Base-by-base conservation (phyloP, 139 green algal genomes). In the Ettlia oleoabundans region DNA sequence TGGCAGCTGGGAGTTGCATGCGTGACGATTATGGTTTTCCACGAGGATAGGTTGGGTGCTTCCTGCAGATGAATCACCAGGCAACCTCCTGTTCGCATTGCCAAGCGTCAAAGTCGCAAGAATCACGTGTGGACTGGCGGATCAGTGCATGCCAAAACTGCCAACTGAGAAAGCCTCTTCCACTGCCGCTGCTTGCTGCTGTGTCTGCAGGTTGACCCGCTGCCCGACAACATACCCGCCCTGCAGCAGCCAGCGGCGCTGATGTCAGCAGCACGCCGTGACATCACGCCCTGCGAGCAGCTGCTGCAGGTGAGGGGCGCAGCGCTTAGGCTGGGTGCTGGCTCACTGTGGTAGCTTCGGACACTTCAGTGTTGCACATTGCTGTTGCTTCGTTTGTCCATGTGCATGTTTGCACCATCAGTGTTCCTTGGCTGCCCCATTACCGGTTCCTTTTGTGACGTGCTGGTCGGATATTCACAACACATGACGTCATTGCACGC, bases 181-280 rank as follows among this genome's bases (percentile, higher is more conserved):
- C 61, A 30, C n/a, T 22, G 32, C 32, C 61, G 22, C 22, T 47
- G 32, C 43, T 19, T 41, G 30, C 18, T 61, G 38, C 19, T 26
- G 51, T 10, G 10, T 19, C 52, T 28, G 37, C 72, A 85, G 66
- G 86, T 89, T 7, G 83, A 89, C 47, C 83, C 86, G 2, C 47
- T 89, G 42, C 76, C 74, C 22, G 40, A 53, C 9, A 37, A 38
- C 53, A 30, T 86, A n/a, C 80, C 72, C 1, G 66, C 43, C 1
- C 63, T 89, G 53, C 41, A 76, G 28, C 37, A 42, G 64, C 28
- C 74, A 3, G 68, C 68, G 2, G 72, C 64, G 4, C 40, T 73
- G 47, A 47, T 83, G 30, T 43, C 67, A 4, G 53, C 18, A 35
- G 32, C 74, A 4, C 82, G 80, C 0, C 18, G 78, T 52, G 52